Evolutionary conservation across 2,329 filamentous ascomycete genomes (phyloP), one percentile per base, ranked within the genome.

Genomic region (Rasamsonia emersonii): DNA sequence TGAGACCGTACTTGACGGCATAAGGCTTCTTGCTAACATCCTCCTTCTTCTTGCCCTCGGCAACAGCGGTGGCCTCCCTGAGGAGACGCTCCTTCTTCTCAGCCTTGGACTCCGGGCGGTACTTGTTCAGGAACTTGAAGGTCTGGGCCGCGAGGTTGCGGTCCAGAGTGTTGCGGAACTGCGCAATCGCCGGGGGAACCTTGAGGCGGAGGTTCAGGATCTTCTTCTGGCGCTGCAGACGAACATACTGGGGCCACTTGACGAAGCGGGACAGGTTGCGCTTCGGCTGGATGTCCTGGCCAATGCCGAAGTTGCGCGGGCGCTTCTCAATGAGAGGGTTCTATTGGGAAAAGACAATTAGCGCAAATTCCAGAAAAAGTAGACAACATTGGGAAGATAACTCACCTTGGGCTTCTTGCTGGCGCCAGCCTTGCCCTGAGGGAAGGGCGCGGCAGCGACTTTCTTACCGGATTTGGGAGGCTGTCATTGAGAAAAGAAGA

Each of bases 401-500:
- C 82, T 64, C 65, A 96, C 91, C 88, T 96, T 98, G 58, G 86
- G 75, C 83, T 96, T 98, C 84, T 95, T 95, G 58, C 73, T 73
- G 46, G 65, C 59, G 58, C 77, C 77, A 72, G 88, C 85, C 79
- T 93, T 94, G 61, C 80, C 77, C 74, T 88, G 80, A 63, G 86
- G 84, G 79, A 93, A 94, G 67, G 91, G 91, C 72, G 91, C 86
- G 65, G 91, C 75, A 59, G 91, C 91, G 71, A 85, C 81, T 78
- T 95, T 96, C 84, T 95, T 96, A 76, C 86, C 86, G 59, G 65
- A 58, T 75, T 96, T 98, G 65, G 89, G 84, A 82, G 91, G 86
- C 91, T 96, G 75, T 96, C 88, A 96, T 96, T 91, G 89, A 96
- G 89, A 86, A 93, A 88, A 91, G 83, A 93, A 86, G 80, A 85